These are phyloP conservation scores for Scolecobasidium constrictum DNA, from an alignment of 2,329 filamentous ascomycete genomes.

Conservation along the genomic window DNA sequence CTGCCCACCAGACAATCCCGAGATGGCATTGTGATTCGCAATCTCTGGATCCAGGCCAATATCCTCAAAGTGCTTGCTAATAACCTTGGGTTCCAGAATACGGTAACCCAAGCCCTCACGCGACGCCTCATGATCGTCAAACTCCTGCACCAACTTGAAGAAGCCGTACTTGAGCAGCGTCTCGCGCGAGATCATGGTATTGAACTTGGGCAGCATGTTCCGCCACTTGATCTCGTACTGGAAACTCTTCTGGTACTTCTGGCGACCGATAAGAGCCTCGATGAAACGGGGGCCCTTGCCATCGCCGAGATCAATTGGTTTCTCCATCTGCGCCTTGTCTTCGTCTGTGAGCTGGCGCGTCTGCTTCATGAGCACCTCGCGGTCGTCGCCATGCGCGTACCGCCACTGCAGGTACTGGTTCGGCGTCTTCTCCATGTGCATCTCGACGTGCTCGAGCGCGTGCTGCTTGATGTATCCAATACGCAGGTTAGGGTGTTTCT, in stretches of 20 bases:
- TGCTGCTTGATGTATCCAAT: slow-evolving; percentile 99
- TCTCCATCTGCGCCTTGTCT: slow-evolving; percentile 87
- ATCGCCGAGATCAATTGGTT: slow-evolving; percentile 72
- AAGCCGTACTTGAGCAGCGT: slow-evolving; percentile 80
- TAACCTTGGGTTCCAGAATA: slow-evolving; percentile 81
- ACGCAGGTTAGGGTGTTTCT: slow-evolving; percentile 97
- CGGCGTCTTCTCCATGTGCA: slow-evolving; percentile 98
- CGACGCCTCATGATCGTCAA: slow-evolving; percentile 97
- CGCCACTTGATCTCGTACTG: slow-evolving; percentile 99
- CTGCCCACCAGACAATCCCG: slow-evolving; percentile 88
- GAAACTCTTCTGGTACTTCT: slow-evolving; percentile 99
- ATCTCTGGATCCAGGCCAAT: slow-evolving; percentile 94
- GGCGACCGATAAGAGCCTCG: slow-evolving; percentile 84
- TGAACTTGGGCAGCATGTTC: slow-evolving; percentile 79
- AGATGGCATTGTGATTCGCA: slow-evolving; percentile 97
- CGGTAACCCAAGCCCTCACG: slow-evolving; percentile 96
- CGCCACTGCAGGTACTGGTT: slow-evolving; percentile 99
- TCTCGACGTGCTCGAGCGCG: slow-evolving; percentile 96
- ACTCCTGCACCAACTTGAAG: slow-evolving; percentile 90
- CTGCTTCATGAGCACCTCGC: slow-evolving; percentile 95
- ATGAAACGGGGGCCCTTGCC: slow-evolving; percentile 68
- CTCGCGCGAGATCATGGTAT: slow-evolving; percentile 86
- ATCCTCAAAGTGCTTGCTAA: slow-evolving; percentile 97
- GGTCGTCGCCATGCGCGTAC: slow-evolving; percentile 92
- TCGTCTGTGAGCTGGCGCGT: slow-evolving; percentile 78